Evolutionary conservation across 2,329 filamentous ascomycete species (phyloP).

Genomic region (Talaromyces pinophilus): DNA sequence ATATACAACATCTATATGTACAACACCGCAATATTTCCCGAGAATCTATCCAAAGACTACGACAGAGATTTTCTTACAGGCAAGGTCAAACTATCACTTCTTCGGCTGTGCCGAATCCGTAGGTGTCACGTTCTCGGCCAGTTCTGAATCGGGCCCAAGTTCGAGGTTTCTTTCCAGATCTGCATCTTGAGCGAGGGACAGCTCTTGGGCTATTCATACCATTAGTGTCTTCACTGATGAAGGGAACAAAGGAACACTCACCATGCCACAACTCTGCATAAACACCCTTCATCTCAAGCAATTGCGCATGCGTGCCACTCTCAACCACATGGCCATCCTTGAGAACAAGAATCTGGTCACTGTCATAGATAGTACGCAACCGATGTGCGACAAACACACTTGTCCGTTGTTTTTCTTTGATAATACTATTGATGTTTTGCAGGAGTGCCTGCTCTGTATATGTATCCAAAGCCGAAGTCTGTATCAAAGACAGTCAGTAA

Average conservation of each 20-base stretch:
- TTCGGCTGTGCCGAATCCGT: conserved; percentile 13
- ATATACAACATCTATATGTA: conserved; percentile 11
- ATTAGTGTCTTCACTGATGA: conserved; percentile 2
- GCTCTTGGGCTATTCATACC: conserved; percentile 60
- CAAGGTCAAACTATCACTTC: conserved; percentile 6
- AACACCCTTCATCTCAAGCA: conserved; percentile 71
- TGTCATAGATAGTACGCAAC: conserved; percentile 89
- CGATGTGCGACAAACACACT: conserved; percentile 95
- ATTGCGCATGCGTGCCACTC: conserved; percentile 79
- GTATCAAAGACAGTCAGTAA: conserved; percentile 16
- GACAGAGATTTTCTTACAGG: neutral
- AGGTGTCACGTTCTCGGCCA: conserved; percentile 10
- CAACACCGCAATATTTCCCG: neutral
- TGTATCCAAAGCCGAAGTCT: conserved; percentile 85
- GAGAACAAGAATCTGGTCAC: conserved; percentile 88
- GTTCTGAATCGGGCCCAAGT: conserved; percentile 33
- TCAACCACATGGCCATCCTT: conserved; percentile 83
- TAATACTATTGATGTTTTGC: conserved; percentile 87
- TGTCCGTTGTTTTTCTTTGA: conserved; percentile 83
- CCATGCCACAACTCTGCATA: conserved; percentile 91
- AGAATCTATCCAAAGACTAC: neutral
- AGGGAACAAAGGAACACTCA: conserved; percentile 49
- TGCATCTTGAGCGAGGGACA: conserved; percentile 46
- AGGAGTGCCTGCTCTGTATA: conserved; percentile 90
- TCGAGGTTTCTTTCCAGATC: conserved; percentile 47